Conservation (phyloP, 805 yeast species). For the Schwanniomyces vanrijiae region DNA sequence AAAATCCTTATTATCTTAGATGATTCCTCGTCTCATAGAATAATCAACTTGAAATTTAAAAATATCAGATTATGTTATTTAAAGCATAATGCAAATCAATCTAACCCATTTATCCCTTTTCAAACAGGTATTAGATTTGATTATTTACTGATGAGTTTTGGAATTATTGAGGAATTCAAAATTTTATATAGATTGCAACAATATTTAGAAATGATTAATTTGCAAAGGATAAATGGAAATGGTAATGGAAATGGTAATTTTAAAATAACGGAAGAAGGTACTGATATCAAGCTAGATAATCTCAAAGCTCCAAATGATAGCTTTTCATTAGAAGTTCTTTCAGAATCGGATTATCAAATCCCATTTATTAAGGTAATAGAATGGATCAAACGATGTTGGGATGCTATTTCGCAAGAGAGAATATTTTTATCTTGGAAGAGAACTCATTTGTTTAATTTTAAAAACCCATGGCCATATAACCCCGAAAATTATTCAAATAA, state of each 20-base stretch:
- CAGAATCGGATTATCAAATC: conserved; percentile 43
- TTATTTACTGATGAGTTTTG: conserved; percentile 64
- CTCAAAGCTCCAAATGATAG: conserved; percentile 5
- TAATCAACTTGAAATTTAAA: conserved; percentile 40
- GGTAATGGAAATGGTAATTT: conserved; percentile 11
- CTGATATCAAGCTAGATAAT: neutral
- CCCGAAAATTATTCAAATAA: conserved; percentile 10
- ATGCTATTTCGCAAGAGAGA: conserved; percentile 31
- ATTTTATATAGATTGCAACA: conserved; percentile 58
- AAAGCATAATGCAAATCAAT: conserved; percentile 39
- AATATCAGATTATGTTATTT: conserved; percentile 35
- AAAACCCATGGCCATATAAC: conserved; percentile 28
- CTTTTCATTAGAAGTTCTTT: conserved; percentile 26
- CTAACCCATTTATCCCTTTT: conserved; percentile 32
- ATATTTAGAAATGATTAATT: conserved; percentile 45
- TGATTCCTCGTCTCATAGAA: conserved; percentile 63
- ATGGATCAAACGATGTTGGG: conserved; percentile 60
- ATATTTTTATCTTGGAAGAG: conserved; percentile 35
- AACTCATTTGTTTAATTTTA: conserved; percentile 31
- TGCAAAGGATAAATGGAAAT: conserved; percentile 23
- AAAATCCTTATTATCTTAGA: conserved; percentile 57
- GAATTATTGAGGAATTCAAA: conserved; percentile 62
- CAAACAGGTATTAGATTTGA: conserved; percentile 49
- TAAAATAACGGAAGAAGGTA: neutral
- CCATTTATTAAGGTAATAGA: conserved; percentile 58